These are phyloP conservation scores for Parathielavia hyrcaniae DNA, from an alignment of 495 filamentous ascomycete species.

Conservation along the genomic window DNA sequence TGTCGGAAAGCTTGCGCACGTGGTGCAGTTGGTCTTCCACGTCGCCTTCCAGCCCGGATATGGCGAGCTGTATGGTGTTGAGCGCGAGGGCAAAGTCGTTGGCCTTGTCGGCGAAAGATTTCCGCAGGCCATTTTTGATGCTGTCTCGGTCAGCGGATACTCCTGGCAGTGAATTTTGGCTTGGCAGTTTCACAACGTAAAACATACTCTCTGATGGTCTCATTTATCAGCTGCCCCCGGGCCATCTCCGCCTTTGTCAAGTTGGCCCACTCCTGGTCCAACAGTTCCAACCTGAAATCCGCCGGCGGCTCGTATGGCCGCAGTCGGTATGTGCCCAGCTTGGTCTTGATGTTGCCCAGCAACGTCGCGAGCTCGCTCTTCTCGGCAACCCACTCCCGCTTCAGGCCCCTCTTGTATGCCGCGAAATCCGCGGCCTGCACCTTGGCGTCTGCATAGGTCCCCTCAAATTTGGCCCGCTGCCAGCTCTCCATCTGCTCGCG, in stretches of 20 bases:
- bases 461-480: slow-evolving; percentile 74
- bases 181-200: neutral
- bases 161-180: slow-evolving; percentile 5
- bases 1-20: slow-evolving; percentile 71
- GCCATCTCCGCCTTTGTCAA: slow-evolving; percentile 76
- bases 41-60: slow-evolving; percentile 91
- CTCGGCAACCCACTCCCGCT: slow-evolving; percentile 92
- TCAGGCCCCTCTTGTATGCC: slow-evolving; percentile 78
- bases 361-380: slow-evolving; percentile 91
- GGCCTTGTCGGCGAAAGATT: slow-evolving; percentile 88
- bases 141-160: slow-evolving; percentile 30
- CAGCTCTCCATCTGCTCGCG: slow-evolving; percentile 64
- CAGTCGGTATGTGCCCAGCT: slow-evolving; percentile 87
- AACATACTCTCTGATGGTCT: slow-evolving; percentile 85
- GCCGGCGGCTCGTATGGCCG: slow-evolving; percentile 83
- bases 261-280: slow-evolving; percentile 74
- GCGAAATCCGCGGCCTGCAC: slow-evolving; percentile 74
- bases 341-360: slow-evolving; percentile 98
- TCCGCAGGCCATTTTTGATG: slow-evolving; percentile 91
- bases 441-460: slow-evolving; percentile 90
- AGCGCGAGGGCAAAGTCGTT: slow-evolving; percentile 94
- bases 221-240: slow-evolving; percentile 88
- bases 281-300: slow-evolving; percentile 68
- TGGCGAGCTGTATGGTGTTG: slow-evolving; percentile 85
- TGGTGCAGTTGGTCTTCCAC: slow-evolving; percentile 88